These are phyloP conservation scores for Termitomyces heimii DNA, from an alignment of 768 basidiomycete species.

Conservation along the genomic window DNA sequence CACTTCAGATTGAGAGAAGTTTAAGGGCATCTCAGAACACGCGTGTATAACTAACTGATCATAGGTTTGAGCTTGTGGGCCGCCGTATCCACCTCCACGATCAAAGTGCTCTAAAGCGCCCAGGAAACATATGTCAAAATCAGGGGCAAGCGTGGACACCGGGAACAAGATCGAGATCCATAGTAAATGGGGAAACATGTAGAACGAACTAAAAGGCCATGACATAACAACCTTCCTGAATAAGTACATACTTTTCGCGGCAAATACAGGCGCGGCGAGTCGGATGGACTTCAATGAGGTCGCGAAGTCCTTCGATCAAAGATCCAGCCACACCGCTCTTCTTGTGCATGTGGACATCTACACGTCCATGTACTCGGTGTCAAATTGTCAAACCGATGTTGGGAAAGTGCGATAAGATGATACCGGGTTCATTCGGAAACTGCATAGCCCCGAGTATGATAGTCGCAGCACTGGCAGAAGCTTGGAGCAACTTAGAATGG, in stretches of 20 bases:
- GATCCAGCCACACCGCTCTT: constrained; percentile 8
- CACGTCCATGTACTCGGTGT: neutral
- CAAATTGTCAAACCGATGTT: neutral
- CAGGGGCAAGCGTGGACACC: neutral
- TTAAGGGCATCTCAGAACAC: too few relatives aligned
- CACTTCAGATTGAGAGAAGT: neutral
- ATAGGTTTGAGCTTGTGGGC: neutral
- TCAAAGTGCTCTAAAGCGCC: neutral
- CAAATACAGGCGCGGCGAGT: neutral
- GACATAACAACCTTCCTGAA: neutral
- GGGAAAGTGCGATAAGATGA: neutral
- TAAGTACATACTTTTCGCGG: neutral
- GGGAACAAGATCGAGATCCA: neutral
- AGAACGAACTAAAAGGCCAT: neutral
- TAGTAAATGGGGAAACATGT: neutral
- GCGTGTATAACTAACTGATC: neutral
- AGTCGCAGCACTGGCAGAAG: neutral
- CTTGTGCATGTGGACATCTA: neutral
- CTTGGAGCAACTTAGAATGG: neutral
- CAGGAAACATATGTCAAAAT: neutral
- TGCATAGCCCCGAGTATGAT: neutral
- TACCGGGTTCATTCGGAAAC: neutral
- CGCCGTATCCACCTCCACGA: too few relatives aligned
- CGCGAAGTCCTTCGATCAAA: constrained; percentile 7
- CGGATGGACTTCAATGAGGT: neutral